Conservation (phyloP, 2,329 filamentous ascomycete genomes). For the Colletotrichum coccodes region DNA sequence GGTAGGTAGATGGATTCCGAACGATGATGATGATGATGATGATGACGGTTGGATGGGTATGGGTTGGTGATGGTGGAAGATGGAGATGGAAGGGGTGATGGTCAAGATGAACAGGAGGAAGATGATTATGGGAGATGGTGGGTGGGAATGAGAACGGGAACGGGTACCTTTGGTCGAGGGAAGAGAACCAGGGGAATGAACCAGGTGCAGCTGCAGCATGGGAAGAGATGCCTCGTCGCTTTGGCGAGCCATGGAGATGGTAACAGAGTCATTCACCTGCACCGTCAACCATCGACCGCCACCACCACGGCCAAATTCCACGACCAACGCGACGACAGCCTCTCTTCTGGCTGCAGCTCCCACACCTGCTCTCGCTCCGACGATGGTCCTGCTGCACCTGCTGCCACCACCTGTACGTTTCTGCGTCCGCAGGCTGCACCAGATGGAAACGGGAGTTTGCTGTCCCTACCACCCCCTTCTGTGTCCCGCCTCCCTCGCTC, state of each 20-base stretch:
- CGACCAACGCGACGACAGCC: background rate
- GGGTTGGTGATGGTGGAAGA: background rate
- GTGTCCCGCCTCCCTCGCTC: background rate
- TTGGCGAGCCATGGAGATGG: background rate
- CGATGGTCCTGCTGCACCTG: background rate
- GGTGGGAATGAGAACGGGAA: background rate
- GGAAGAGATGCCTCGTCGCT: background rate
- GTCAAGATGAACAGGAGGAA: background rate
- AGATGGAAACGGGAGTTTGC: conserved; percentile 9
- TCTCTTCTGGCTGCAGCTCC: background rate
- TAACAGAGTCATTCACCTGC: background rate
- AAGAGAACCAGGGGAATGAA: background rate
- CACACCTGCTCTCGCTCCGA: too few species aligned
- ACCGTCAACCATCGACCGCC: background rate
- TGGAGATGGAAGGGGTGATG: background rate
- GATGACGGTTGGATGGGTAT: too few species aligned
- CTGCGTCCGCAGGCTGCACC: conserved; percentile 13
- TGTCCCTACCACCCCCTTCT: background rate
- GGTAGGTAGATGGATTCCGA: background rate
- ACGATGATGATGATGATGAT: background rate
- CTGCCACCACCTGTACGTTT: background rate
- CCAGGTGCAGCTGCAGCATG: background rate
- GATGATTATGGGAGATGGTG: background rate
- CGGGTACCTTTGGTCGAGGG: background rate
- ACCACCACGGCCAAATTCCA: background rate